Conservation (phyloP, 352 stramenopile species). For the Globisporangium canariense region DNA sequence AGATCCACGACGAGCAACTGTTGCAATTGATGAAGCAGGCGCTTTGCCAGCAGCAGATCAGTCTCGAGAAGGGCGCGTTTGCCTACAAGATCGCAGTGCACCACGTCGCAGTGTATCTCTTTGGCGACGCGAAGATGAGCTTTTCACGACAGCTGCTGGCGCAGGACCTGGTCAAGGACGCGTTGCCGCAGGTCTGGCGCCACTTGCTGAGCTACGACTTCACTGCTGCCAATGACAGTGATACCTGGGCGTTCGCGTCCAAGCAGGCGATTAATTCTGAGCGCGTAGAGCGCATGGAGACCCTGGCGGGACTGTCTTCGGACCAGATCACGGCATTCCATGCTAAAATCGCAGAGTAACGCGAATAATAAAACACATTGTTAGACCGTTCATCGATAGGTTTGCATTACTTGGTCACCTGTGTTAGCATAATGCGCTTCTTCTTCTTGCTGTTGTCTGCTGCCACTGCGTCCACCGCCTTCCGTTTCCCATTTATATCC, state of each 20-base stretch:
- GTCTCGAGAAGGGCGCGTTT: conserved; percentile 36
- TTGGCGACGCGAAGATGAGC: conserved; percentile 34
- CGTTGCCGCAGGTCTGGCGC: conserved; percentile 36
- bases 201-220: conserved; percentile 57
- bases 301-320: conserved; percentile 26
- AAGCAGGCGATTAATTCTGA: background rate
- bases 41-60: conserved; percentile 32
- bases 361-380: background rate
- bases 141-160: conserved; percentile 46
- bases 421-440: conserved; percentile 7
- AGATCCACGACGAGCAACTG: conserved; percentile 35
- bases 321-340: conserved; percentile 31
- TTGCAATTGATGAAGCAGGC: conserved; percentile 49
- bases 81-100: conserved; percentile 61
- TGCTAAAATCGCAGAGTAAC: conserved; percentile 15
- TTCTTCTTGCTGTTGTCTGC: conserved; percentile 2
- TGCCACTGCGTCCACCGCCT: background rate
- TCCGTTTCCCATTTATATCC: conserved; percentile 2
- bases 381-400: background rate
- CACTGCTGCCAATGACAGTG: background rate
- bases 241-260: background rate
- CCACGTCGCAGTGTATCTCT: conserved; percentile 55
- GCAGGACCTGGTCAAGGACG: conserved; percentile 32
- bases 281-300: conserved; percentile 15
- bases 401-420: background rate